These are phyloP conservation scores for Colletotrichum shisoi DNA, from an alignment of 2,329 filamentous ascomycete species.

Conservation along the genomic window DNA sequence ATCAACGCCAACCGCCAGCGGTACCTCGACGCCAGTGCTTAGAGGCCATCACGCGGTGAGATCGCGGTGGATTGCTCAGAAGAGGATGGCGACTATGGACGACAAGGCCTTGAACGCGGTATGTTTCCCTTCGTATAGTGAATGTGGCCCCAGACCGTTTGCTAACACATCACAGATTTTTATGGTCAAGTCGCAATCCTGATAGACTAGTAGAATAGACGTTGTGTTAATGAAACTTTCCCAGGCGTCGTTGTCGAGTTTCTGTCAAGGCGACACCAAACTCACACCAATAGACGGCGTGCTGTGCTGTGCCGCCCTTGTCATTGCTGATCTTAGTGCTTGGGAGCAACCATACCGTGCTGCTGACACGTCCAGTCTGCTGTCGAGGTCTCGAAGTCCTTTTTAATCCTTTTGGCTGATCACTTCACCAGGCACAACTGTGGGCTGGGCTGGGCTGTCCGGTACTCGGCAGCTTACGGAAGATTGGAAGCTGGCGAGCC, in stretches of 20 bases:
- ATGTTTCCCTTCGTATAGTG: constrained; percentile 42
- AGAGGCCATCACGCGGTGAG: constrained; percentile 75
- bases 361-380: not conserved
- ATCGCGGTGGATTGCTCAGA: constrained; percentile 85
- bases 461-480: not conserved
- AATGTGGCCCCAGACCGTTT: not conserved
- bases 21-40: constrained; percentile 55
- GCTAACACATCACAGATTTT: constrained; percentile 63
- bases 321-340: not conserved
- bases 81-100: constrained; percentile 83
- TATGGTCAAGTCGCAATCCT: constrained; percentile 64
- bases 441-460: not conserved
- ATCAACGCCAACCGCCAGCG: constrained; percentile 54
- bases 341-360: not conserved
- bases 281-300: not conserved
- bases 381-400: not conserved
- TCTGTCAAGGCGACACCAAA: not conserved
- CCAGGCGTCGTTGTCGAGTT: not conserved
- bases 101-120: constrained; percentile 86
- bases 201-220: constrained; percentile 15
- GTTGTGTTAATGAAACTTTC: not conserved
- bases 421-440: too few relatives aligned
- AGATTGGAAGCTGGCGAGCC: not conserved
- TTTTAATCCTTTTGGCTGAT: too few relatives aligned
- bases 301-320: not conserved